Base-by-base conservation (phyloP, 1,284 basidiomycete species). In the Melampsora occidentalis region DNA sequence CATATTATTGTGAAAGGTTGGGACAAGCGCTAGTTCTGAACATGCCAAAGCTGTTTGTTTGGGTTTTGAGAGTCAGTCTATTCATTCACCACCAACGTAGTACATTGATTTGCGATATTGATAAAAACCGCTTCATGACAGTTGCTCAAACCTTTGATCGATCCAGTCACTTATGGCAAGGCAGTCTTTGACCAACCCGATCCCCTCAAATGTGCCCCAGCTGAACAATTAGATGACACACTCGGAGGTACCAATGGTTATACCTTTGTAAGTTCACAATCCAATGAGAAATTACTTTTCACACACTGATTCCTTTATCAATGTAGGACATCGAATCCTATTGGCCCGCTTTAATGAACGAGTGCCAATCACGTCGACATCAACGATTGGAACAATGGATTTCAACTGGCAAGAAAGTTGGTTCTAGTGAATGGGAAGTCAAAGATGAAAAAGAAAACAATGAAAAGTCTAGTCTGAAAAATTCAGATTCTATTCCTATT, bases 31-130 rank as follows among this genome's bases (percentile, higher is more conserved):
- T 76, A 46, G 73, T 76, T 2, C n/a, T 69, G 42, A 76, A 76
- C 28, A 69, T 76, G 67, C 73, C 73, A 53, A 76, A 51, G 57
- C n/a, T 76, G 12, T 76, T 76, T 57, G 73, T 76, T 4, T 76
- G 73, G 73, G 48, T 76, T 7, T 46, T 76, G 35, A 76, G 69
- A 49, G 73, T 76, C 39, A 42, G 72, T 65, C 1, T n/a, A 22
- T 25, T 28, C 28, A 53, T 10, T 69, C 49, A 49, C 4, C 14
- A 33, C 42, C n/a, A 20, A 12, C 67, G 35, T 49, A 53, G 25
- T n/a, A 28, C 20, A 31, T 25, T 20, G n/a, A n/a, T 42, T 39
- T 22, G 20, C n/a, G 10, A 22, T 48, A 35, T 12, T 42, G 65
- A 42, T 18, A 25, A 48, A 10, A 3, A 51, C 12, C 16, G 42